A percentile compares a stretch with the other conserved stretches of the same genome.
phyloP scores from a whole-genome alignment of 805 yeast species.

The Metschnikowia proteae region DNA sequence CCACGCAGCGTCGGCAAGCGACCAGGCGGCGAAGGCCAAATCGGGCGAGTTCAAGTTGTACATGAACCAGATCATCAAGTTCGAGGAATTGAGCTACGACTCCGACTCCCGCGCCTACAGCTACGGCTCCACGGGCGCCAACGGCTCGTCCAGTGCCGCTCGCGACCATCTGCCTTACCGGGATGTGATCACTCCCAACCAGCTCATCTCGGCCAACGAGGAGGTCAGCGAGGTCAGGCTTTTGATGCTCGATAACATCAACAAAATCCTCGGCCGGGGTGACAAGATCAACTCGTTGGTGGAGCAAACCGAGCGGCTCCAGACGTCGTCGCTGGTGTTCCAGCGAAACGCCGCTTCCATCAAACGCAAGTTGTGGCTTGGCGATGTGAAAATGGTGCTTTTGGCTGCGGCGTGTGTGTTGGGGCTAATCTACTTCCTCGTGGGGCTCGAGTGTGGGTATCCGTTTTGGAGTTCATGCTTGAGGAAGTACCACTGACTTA shows the following conservation, averaged over 20 bases:
- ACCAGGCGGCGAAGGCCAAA: conserved; percentile 20
- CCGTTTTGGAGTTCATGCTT: conserved; percentile 33
- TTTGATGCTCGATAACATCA: conserved; percentile 71
- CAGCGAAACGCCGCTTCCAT: conserved; percentile 63
- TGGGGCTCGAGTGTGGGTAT: conserved; percentile 53
- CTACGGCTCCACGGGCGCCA: conserved; percentile 30
- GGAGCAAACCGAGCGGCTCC: conserved; percentile 73
- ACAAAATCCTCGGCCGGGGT: conserved; percentile 69
- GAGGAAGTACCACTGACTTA: not conserved
- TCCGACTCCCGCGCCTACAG: conserved; percentile 30
- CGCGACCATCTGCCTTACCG: conserved; percentile 2
- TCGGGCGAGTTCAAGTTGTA: conserved; percentile 51
- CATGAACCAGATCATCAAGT: conserved; percentile 54
- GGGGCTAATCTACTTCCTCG: conserved; percentile 40
- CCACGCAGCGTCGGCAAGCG: conserved; percentile 4
- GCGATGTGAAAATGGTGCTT: conserved; percentile 45
- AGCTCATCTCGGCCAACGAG: conserved; percentile 40
- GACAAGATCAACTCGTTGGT: conserved; percentile 70
- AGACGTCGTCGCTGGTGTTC: conserved; percentile 62
- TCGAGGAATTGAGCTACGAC: conserved; percentile 47
- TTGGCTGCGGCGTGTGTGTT: conserved; percentile 18
- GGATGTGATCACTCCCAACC: conserved; percentile 32
- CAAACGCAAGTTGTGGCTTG: conserved; percentile 68
- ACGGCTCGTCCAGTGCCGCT: conserved; percentile 8
- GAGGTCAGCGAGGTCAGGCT: conserved; percentile 65